Conservation (phyloP, 805 yeast species). For the Phaffomyces opuntiae region DNA sequence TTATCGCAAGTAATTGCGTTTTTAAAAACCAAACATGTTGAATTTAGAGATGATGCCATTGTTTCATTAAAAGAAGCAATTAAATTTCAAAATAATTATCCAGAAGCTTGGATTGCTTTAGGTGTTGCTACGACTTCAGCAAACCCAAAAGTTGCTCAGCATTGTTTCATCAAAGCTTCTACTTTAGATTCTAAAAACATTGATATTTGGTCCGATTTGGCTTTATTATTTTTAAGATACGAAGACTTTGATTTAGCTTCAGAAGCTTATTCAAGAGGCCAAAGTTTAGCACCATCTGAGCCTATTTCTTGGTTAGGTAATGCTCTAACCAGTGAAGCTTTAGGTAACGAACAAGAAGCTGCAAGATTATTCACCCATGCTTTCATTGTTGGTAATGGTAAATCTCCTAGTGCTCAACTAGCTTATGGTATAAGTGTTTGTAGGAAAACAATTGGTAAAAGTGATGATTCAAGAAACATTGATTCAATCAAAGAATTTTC, state of each 20-base stretch:
- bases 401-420: slow-evolving; percentile 59
- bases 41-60: slow-evolving; percentile 46
- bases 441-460: slow-evolving; percentile 35
- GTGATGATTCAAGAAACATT: slow-evolving; percentile 45
- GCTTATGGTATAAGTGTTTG: slow-evolving; percentile 61
- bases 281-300: slow-evolving; percentile 73
- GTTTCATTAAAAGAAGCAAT: slow-evolving; percentile 58
- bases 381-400: slow-evolving; percentile 67
- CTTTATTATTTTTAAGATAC: slow-evolving; percentile 60
- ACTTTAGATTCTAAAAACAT: slow-evolving; percentile 63
- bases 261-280: slow-evolving; percentile 66
- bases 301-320: slow-evolving; percentile 81
- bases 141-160: slow-evolving; percentile 78
- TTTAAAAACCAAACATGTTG: slow-evolving; percentile 22
- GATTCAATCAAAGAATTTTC: slow-evolving; percentile 58
- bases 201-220: slow-evolving; percentile 74
- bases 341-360: slow-evolving; percentile 46
- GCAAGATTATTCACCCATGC: slow-evolving; percentile 68
- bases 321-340: slow-evolving; percentile 53
- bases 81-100: slow-evolving; percentile 59
- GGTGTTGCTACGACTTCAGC: slow-evolving; percentile 66
- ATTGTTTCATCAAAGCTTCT: slow-evolving; percentile 81
- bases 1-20: slow-evolving; percentile 48
- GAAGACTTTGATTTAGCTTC: slow-evolving; percentile 69
- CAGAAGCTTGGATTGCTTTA: slow-evolving; percentile 73